Conservation (phyloP, 495 filamentous ascomycete genomes). For the Staphylotrichum longicolle region DNA sequence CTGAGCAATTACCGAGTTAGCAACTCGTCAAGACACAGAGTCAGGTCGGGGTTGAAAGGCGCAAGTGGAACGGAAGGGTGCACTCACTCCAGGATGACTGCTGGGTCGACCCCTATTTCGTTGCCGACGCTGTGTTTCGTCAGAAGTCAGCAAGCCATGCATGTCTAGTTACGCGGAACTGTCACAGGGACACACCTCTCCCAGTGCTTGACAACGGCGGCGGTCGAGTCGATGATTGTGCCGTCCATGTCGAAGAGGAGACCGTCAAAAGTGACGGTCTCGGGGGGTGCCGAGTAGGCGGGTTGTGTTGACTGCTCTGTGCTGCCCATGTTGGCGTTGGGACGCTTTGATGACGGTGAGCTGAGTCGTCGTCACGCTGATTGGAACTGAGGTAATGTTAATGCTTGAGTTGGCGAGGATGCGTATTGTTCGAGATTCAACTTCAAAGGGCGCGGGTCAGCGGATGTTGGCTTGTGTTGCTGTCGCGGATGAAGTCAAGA, state of each 20-base stretch:
- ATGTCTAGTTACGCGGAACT: neutral
- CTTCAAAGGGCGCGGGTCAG: too few species aligned
- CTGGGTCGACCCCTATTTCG: slow-evolving; percentile 78
- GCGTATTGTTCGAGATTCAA: neutral
- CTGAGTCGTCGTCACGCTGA: neutral
- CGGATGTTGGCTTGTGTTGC: too few species aligned
- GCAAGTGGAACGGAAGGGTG: neutral
- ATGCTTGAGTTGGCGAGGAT: too few species aligned
- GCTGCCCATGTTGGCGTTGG: slow-evolving; percentile 24
- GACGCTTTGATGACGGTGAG: neutral
- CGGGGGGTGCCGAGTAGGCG: slow-evolving; percentile 57
- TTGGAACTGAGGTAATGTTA: too few species aligned
- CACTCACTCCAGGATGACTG: slow-evolving; percentile 64
- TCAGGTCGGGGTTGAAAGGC: too few species aligned
- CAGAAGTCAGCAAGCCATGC: slow-evolving; percentile 13
- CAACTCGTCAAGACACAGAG: neutral
- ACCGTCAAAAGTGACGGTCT: slow-evolving; percentile 65
- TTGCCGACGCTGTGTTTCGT: slow-evolving; percentile 62
- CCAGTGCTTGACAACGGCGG: slow-evolving; percentile 92
- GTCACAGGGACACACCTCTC: slow-evolving; percentile 55
- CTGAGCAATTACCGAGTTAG: slow-evolving; percentile 11
- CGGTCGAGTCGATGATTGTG: slow-evolving; percentile 75
- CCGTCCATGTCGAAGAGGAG: slow-evolving; percentile 93
- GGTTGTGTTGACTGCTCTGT: slow-evolving; percentile 6
- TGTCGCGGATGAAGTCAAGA: too few species aligned